phyloP scores from a whole-genome alignment of 2,329 filamentous ascomycete genomes.

The Phialophora tarda region DNA sequence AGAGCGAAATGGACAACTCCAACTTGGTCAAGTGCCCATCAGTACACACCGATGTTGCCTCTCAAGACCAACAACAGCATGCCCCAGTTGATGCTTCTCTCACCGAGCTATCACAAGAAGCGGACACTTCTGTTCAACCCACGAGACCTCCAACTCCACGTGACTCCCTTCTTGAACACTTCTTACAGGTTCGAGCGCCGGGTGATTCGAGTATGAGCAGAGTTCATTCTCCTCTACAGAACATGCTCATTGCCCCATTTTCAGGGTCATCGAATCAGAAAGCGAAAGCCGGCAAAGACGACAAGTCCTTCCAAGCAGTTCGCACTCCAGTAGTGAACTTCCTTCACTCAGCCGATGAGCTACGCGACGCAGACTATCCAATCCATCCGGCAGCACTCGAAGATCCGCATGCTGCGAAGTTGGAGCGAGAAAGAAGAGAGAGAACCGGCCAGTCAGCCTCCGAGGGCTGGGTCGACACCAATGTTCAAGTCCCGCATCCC shows the following conservation, averaged over 20 bases:
- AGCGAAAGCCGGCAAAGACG: constrained; percentile 60
- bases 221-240: constrained; percentile 84
- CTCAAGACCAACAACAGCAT: background rate
- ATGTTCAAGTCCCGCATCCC: constrained; percentile 65
- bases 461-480: constrained; percentile 82
- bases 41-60: background rate
- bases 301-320: constrained; percentile 72
- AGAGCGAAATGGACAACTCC: background rate
- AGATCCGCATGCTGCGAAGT: constrained; percentile 60
- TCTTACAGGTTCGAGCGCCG: constrained; percentile 88
- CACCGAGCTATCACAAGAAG: background rate
- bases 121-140: background rate
- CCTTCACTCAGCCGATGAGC: constrained; percentile 72
- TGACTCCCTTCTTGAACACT: constrained; percentile 75
- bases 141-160: background rate
- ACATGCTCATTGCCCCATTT: constrained; percentile 77
- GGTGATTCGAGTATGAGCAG: constrained; percentile 81
- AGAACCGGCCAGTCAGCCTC: constrained; percentile 52
- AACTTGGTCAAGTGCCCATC: background rate
- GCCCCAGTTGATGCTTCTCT: background rate
- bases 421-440: constrained; percentile 61
- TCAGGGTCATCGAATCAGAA: constrained; percentile 71
- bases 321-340: constrained; percentile 84
- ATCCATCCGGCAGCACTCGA: constrained; percentile 78
- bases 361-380: constrained; percentile 81